Conservation (phyloP, 306 rosid genomes). For the Mimosa bimucronata region DNA sequence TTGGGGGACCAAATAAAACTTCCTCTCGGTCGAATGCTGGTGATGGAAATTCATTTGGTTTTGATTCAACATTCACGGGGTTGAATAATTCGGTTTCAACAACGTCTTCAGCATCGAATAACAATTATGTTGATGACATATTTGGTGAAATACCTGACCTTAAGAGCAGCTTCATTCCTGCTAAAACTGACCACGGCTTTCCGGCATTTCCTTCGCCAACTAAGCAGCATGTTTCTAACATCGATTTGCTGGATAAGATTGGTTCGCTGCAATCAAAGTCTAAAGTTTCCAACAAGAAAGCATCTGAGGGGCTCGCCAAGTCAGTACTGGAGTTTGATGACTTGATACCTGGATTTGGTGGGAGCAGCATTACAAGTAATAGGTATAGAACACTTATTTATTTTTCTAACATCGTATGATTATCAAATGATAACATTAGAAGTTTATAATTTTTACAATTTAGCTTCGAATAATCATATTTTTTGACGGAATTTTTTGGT, state of each 20-base stretch:
- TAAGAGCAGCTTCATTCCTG: slow-evolving; percentile 38
- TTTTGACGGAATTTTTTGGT: background rate
- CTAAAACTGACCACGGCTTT: slow-evolving; percentile 41
- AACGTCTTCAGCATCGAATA: slow-evolving; percentile 31
- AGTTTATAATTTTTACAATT: background rate
- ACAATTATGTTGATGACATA: slow-evolving; percentile 57
- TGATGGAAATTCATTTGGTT: slow-evolving; percentile 45
- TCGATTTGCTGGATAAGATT: slow-evolving; percentile 61
- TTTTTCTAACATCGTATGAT: background rate
- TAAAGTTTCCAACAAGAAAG: slow-evolving; percentile 30
- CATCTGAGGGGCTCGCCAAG: slow-evolving; percentile 11
- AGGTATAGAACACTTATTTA: slow-evolving; percentile 55
- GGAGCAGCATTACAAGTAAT: slow-evolving; percentile 43
- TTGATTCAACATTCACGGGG: slow-evolving; percentile 61
- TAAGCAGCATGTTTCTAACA: slow-evolving; percentile 48
- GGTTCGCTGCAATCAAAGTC: slow-evolving; percentile 44
- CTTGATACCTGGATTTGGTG: slow-evolving; percentile 79
- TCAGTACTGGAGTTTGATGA: slow-evolving; percentile 55
- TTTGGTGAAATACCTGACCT: slow-evolving; percentile 67
- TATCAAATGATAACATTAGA: background rate
- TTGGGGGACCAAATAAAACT: slow-evolving; percentile 46
- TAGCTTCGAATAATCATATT: background rate
- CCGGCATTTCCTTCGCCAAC: slow-evolving; percentile 45
- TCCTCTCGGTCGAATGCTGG: slow-evolving; percentile 34
- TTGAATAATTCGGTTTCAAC: slow-evolving; percentile 49